A percentile compares a stretch with the other conserved stretches of the same genome.
Evolutionary conservation across 352 stramenopile species (phyloP).

Genomic region (Halophytophthora polymorphica): DNA sequence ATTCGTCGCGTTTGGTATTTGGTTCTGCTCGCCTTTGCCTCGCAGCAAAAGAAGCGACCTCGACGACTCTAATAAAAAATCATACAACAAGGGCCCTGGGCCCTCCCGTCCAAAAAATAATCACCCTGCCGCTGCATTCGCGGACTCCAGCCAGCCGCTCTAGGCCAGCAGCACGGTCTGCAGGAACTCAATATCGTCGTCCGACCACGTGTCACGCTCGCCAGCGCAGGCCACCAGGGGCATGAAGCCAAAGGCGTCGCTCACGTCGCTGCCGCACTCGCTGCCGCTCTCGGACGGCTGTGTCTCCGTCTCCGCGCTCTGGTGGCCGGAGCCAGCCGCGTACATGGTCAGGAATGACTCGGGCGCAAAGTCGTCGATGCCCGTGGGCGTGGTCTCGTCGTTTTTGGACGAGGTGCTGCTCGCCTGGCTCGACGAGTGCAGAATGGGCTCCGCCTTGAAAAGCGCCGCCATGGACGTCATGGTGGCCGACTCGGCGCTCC

Average conservation of each 20-base stretch:
- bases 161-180: conserved; percentile 69
- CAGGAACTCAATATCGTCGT: conserved; percentile 81
- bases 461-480: not conserved
- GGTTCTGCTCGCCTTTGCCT: no score
- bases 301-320: conserved; percentile 5
- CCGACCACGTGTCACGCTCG: conserved; percentile 67
- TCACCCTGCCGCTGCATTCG: no score
- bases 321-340: conserved; percentile 1
- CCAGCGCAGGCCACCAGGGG: conserved; percentile 43
- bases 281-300: conserved; percentile 10
- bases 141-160: not conserved
- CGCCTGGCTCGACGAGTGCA: not conserved
- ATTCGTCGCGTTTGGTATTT: no score
- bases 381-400: conserved; percentile 41
- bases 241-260: conserved; percentile 36
- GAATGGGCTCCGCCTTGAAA: conserved; percentile 1
- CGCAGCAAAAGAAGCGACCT: no score
- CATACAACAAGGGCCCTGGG: no score
- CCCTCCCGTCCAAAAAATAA: no score
- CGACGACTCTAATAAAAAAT: no score
- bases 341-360: conserved; percentile 51
- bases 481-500: not conserved
- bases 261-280: conserved; percentile 29
- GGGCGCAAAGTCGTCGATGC: conserved; percentile 59
- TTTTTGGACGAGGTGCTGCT: conserved; percentile 1